Percentiles rank a stretch among this genome's conserved stretches.
Evolutionary conservation across 2,329 filamentous ascomycete species (phyloP).

Genomic region (Trichoderma oligosporum): DNA sequence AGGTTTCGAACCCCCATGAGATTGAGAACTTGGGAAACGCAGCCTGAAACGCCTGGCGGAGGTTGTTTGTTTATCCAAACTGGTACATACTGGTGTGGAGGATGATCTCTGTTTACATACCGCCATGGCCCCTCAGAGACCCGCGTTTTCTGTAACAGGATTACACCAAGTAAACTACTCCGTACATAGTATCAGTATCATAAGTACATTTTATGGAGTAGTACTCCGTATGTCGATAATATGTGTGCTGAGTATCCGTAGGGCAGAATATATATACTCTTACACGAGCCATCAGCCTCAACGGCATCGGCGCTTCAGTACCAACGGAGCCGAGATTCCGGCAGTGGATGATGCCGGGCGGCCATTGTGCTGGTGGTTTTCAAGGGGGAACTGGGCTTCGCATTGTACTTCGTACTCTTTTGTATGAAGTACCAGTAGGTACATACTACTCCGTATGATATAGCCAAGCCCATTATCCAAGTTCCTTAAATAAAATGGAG

Average conservation of each 20-base stretch:
- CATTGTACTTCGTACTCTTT: neutral
- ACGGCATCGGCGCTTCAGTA: conserved; percentile 3
- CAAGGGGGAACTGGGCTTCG: conserved; percentile 9
- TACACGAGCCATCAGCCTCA: neutral
- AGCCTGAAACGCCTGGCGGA: conserved; percentile 16
- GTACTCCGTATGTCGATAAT: neutral
- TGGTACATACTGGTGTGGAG: neutral
- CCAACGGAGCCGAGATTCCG: conserved; percentile 16
- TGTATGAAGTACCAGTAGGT: neutral
- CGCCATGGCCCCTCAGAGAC: too few relatives aligned
- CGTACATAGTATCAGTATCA: neutral
- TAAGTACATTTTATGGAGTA: neutral
- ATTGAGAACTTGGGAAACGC: conserved; percentile 1
- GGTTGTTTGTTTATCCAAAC: conserved; percentile 9
- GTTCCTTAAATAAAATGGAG: too few relatives aligned
- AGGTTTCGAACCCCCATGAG: conserved; percentile 15
- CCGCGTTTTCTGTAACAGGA: too few relatives aligned
- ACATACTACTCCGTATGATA: neutral
- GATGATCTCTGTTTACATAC: neutral
- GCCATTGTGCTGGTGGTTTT: neutral
- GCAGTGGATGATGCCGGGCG: conserved; percentile 9
- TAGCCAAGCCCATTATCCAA: too few relatives aligned
- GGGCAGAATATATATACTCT: neutral
- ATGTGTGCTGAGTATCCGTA: neutral
- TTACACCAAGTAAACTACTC: neutral